These are phyloP conservation scores for Linnemannia exigua DNA, from an alignment of 192 early-diverging fungal genomes.

Conservation along the genomic window DNA sequence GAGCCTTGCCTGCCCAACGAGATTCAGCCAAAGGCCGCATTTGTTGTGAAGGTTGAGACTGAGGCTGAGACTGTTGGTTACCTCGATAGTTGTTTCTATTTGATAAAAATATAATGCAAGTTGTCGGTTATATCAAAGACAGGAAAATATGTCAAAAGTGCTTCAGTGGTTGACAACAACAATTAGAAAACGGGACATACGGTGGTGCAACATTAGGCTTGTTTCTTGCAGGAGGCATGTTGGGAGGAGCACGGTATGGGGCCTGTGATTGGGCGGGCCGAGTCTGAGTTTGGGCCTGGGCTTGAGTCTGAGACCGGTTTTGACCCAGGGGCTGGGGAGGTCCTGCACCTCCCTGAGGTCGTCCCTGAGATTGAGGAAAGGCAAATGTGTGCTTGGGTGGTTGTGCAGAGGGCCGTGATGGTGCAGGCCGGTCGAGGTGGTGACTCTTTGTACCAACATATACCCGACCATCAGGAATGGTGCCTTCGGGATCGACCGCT, in stretches of 20 bases:
- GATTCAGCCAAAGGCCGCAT: not conserved
- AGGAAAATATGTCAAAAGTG: not conserved
- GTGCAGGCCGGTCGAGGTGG: slow-evolving; percentile 17
- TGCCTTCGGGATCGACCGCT: slow-evolving; percentile 17
- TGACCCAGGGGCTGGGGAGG: not conserved
- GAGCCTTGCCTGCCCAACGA: slow-evolving; percentile 32
- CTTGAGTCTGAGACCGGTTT: not conserved
- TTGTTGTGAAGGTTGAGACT: not conserved
- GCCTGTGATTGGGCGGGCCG: not conserved
- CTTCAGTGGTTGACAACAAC: not conserved
- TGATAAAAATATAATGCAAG: not conserved
- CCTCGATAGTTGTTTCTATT: slow-evolving; percentile 1
- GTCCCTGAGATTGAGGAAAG: not conserved
- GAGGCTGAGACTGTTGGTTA: not conserved
- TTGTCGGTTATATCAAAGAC: no score
- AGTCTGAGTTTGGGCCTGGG: not conserved
- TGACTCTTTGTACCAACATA: slow-evolving; percentile 38
- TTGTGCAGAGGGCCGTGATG: not conserved
- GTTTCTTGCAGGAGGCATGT: not conserved
- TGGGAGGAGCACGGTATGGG: not conserved
- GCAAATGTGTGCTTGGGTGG: not conserved
- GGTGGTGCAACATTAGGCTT: not conserved
- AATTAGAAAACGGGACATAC: not conserved
- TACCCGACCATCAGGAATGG: slow-evolving; percentile 32
- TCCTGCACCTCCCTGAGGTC: not conserved